Evolutionary conservation across 2,329 filamentous ascomycete genomes (phyloP).

Genomic region (Lecanicillium sp.): DNA sequence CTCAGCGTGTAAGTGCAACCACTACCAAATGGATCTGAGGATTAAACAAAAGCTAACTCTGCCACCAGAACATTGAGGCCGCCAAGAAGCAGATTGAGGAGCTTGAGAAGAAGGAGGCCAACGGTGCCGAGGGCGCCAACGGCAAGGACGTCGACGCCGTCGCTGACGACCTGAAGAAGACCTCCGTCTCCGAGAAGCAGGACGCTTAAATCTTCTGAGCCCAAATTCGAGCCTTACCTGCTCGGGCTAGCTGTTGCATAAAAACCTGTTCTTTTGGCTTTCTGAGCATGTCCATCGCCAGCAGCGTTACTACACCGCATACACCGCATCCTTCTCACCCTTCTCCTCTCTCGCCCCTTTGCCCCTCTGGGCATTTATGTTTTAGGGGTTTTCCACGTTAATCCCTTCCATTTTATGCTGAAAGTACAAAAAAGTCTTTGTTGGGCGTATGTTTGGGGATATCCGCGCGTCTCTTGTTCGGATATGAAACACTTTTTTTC

Average conservation of each 20-base stretch:
- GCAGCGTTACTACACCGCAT: not conserved
- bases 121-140: conserved; percentile 34
- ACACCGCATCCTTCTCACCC: not conserved
- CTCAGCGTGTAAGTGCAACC: conserved; percentile 65
- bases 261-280: too few relatives aligned
- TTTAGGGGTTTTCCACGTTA: conserved; percentile 2
- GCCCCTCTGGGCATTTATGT: not conserved
- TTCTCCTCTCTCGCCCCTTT: conserved; percentile 1
- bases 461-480: conserved; percentile 4
- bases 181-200: conserved; percentile 44
- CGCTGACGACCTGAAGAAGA: conserved; percentile 43
- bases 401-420: not conserved
- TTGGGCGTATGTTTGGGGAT: conserved; percentile 8
- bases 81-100: conserved; percentile 92
- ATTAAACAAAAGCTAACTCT: conserved; percentile 20
- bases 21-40: not conserved
- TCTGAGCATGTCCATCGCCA: too few relatives aligned
- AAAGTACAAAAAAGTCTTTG: too few relatives aligned
- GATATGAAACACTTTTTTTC: too few relatives aligned
- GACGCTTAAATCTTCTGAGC: conserved; percentile 26
- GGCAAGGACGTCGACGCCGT: conserved; percentile 48
- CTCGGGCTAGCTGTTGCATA: too few relatives aligned
- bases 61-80: conserved; percentile 80
- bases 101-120: conserved; percentile 56
- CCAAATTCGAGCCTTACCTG: not conserved